Conservation (phyloP, 148 eudicot species). For the Persicaria tinctoria region DNA sequence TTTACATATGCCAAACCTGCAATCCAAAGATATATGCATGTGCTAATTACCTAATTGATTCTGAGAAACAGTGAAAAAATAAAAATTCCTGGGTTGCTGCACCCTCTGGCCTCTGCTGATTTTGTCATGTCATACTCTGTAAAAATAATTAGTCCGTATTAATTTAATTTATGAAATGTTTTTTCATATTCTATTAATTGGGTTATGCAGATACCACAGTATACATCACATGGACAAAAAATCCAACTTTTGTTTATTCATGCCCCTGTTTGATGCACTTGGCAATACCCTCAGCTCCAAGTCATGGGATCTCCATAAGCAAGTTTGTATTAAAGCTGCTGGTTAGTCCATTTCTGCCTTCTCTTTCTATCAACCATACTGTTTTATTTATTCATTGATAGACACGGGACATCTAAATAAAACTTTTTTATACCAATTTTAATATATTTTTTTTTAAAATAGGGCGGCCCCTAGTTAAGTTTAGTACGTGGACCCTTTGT, state of each 20-base stretch:
- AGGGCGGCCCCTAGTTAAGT: no score
- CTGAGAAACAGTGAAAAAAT: no score
- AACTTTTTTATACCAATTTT: no score
- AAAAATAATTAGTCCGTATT: no score
- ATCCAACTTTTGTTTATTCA: conserved; percentile 73
- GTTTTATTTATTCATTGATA: background rate
- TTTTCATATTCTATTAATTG: background rate
- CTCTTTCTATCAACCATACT: background rate
- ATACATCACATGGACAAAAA: conserved; percentile 59
- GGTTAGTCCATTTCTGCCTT: background rate
- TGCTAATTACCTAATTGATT: no score
- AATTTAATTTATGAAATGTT: no score
- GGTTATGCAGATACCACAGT: conserved; percentile 62
- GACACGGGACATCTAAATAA: no score
- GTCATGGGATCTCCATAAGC: conserved; percentile 67
- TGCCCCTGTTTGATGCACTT: conserved; percentile 72
- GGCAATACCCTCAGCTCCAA: conserved; percentile 63
- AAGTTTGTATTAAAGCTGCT: conserved; percentile 47
- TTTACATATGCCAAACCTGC: no score
- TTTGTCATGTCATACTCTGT: background rate
- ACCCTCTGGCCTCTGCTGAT: background rate
- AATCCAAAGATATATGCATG: no score
- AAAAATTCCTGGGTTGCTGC: no score
- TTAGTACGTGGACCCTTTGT: background rate
- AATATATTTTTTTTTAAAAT: no score